Base-by-base conservation (phyloP, 2,329 filamentous ascomycete genomes). In the Polychaeton citri region DNA sequence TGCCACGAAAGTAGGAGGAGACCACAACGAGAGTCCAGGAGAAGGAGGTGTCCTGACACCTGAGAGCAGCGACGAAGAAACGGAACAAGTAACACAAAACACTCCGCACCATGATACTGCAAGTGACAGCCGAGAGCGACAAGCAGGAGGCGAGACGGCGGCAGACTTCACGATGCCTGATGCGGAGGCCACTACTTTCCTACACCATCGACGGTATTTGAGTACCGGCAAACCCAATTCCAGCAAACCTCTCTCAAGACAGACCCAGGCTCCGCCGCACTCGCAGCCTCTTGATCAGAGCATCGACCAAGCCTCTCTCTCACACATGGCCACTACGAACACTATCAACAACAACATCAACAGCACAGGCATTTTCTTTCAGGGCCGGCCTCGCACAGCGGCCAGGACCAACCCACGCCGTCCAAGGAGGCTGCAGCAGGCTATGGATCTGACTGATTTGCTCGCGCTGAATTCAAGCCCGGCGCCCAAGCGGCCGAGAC, bases 41-140 rank as follows among this genome's bases (percentile, higher is more conserved):
- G 41, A 5, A 7, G 24, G 4, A 20, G 52, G 52, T 12, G 52
- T 57, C 3, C 45, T 57, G 5, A 58, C 55, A 4, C 55, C 55
- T 6, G 50, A 53, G 2, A 52, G 47, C 15, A 54, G 49, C 4
- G 51, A 51, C 26, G 51, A 49, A 12, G 47, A 50, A 15, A 43
- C 36, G 2, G 21, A 32, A 46, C 6, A 36, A 33, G 3, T 39
- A 41, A 13, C 4, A 12, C n/a, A n/a, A n/a, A 28, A 4, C 7
- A 10, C 5, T 5, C 7, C 4, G 12, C 24, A 28, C 15, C 24
- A 28, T 15, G 24, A 28, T 15, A 28, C 24, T 4, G 7, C 12
- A 15, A 10, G 5, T 12, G 24, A 28, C 24, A 28, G 12, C 15
- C 20, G 17, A 8, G 37, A 33, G 5, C 10, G 13, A 5, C 26